Evolutionary conservation across 192 early-diverging fungal species (phyloP).

Genomic region (Coemansia sp.): DNA sequence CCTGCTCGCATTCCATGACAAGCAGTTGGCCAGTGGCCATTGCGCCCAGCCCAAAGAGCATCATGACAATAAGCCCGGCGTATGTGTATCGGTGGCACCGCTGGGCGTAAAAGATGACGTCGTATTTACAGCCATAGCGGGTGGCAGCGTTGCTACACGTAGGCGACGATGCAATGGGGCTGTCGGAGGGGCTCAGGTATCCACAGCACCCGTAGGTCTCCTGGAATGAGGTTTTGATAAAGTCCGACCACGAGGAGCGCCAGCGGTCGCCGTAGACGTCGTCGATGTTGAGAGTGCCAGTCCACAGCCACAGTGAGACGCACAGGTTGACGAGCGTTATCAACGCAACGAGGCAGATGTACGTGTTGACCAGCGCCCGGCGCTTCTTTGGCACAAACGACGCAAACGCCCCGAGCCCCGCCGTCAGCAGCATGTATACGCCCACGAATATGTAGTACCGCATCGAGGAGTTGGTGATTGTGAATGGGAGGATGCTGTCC

Average conservation of each 20-base stretch:
- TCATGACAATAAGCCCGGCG: slow-evolving; percentile 35
- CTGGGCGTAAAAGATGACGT: slow-evolving; percentile 35
- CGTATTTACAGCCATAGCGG: slow-evolving; percentile 36
- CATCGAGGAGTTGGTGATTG: slow-evolving; percentile 22
- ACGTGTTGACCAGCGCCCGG: slow-evolving; percentile 21
- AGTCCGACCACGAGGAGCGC: slow-evolving; percentile 28
- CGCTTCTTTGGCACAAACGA: slow-evolving; percentile 34
- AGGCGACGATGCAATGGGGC: slow-evolving; percentile 20
- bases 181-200: slow-evolving; percentile 32
- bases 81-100: slow-evolving; percentile 31
- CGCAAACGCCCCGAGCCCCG: slow-evolving; percentile 26
- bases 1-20: slow-evolving; percentile 22
- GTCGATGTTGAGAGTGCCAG: slow-evolving; percentile 38
- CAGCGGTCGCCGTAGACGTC: slow-evolving; percentile 23
- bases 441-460: slow-evolving; percentile 34
- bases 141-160: slow-evolving; percentile 17
- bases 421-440: slow-evolving; percentile 19
- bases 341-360: slow-evolving; percentile 14
- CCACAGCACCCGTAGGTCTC: slow-evolving; percentile 34
- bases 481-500: slow-evolving; percentile 18
- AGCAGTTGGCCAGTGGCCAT: slow-evolving; percentile 25
- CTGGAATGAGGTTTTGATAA: slow-evolving; percentile 35
- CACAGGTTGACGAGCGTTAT: slow-evolving; percentile 23
- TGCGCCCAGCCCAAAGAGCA: slow-evolving; percentile 26
- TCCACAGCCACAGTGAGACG: slow-evolving; percentile 41